Evolutionary conservation across 1,284 basidiomycete species (phyloP).

Genomic region (Phaffia rhodozyma): DNA sequence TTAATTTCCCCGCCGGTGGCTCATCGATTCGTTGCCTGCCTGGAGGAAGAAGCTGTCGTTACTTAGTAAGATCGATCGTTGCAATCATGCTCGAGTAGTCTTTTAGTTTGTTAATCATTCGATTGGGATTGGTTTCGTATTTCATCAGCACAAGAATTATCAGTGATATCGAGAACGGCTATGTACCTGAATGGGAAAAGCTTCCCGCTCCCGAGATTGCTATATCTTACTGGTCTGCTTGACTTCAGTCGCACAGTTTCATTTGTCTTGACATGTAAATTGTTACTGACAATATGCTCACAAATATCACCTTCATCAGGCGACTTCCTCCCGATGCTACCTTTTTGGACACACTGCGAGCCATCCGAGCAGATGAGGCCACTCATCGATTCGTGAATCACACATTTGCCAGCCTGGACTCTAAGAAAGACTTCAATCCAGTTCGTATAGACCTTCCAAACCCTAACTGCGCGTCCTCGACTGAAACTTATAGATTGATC

Average conservation of each 20-base stretch:
- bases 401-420: constrained; percentile 71
- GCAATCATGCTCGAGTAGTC: constrained; percentile 21
- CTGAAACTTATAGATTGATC: no score
- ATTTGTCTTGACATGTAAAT: neutral
- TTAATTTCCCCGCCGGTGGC: constrained; percentile 67
- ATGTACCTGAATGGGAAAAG: constrained; percentile 67
- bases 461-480: no score
- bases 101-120: constrained; percentile 15
- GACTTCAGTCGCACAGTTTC: neutral
- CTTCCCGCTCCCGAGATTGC: constrained; percentile 72
- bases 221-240: constrained; percentile 39
- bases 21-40: constrained; percentile 87
- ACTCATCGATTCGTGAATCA: constrained; percentile 86
- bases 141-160: constrained; percentile 59
- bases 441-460: no score
- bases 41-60: constrained; percentile 88
- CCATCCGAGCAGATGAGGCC: constrained; percentile 83
- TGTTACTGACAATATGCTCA: constrained; percentile 7
- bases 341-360: constrained; percentile 75
- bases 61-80: constrained; percentile 52
- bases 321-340: constrained; percentile 59
- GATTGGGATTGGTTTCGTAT: no score
- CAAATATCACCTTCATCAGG: constrained; percentile 57
- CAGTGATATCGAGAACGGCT: constrained; percentile 68
- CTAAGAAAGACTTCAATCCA: constrained; percentile 59